These are phyloP conservation scores for Nitzschia sp. DNA, from an alignment of 108 stramenopile species.

Conservation along the genomic window DNA sequence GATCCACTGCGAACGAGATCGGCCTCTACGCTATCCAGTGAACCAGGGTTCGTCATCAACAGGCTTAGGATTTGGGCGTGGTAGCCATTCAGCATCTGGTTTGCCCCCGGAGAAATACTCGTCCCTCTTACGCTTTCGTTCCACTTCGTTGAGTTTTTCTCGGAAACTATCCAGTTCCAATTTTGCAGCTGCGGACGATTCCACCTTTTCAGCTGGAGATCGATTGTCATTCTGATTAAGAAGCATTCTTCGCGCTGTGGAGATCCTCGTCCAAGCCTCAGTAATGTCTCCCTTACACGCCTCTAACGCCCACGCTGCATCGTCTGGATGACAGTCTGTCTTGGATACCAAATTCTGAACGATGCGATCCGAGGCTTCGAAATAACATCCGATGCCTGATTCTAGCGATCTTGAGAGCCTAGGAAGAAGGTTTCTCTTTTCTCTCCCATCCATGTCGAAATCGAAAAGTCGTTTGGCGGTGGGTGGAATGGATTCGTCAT, in stretches of 20 bases:
- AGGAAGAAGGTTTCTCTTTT: slow-evolving; percentile 24
- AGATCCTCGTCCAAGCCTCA: slow-evolving; percentile 33
- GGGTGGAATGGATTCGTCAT: slow-evolving; percentile 13
- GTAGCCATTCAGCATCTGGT: slow-evolving; percentile 24
- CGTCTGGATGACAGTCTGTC: slow-evolving; percentile 22
- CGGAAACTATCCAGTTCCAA: slow-evolving; percentile 16
- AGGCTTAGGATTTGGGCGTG: slow-evolving; percentile 28
- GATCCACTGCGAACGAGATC: no score
- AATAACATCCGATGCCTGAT: slow-evolving; percentile 28
- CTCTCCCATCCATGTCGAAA: slow-evolving; percentile 19
- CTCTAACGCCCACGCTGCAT: slow-evolving; percentile 47
- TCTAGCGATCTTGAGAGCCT: slow-evolving; percentile 14
- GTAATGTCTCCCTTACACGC: slow-evolving; percentile 36
- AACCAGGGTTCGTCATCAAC: slow-evolving; percentile 44
- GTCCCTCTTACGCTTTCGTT: slow-evolving; percentile 10
- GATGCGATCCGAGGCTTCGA: slow-evolving; percentile 21
- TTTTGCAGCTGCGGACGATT: slow-evolving; percentile 4
- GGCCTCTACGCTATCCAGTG: slow-evolving; percentile 31
- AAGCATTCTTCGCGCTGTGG: slow-evolving; percentile 23
- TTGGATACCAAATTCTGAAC: slow-evolving; percentile 36
- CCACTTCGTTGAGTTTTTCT: background rate
- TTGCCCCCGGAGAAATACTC: background rate
- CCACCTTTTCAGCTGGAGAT: slow-evolving; percentile 1
- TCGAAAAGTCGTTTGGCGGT: slow-evolving; percentile 18
- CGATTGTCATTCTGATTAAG: slow-evolving; percentile 5